These are phyloP conservation scores for Corchorus capsularis DNA, from an alignment of 345 rosid species.

Conservation along the genomic window DNA sequence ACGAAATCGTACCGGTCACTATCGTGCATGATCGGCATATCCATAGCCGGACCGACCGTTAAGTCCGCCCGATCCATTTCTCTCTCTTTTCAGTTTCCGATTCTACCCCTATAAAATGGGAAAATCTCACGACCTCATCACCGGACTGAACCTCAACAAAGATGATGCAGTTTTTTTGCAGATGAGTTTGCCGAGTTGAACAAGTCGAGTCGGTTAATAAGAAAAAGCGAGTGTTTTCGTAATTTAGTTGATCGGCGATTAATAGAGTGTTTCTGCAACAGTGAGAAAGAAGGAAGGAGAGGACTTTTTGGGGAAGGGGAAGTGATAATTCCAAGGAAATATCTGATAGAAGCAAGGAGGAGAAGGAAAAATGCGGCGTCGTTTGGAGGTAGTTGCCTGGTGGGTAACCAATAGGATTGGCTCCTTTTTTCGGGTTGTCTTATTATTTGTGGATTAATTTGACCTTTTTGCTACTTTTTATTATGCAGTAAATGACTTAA, in stretches of 20 bases:
- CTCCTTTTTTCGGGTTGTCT: not conserved
- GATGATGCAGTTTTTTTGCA: not conserved
- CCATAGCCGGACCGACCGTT: slow-evolving; percentile 64
- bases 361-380: slow-evolving; percentile 13
- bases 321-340: slow-evolving; percentile 21
- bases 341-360: slow-evolving; percentile 13
- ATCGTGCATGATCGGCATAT: slow-evolving; percentile 95
- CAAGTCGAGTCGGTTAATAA: not conserved
- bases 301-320: slow-evolving; percentile 17
- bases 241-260: slow-evolving; percentile 18
- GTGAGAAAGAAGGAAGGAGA: not conserved
- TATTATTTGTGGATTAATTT: slow-evolving; percentile 12
- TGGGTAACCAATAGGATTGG: slow-evolving; percentile 7
- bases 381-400: not conserved
- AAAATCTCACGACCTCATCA: slow-evolving; percentile 24
- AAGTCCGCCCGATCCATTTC: slow-evolving; percentile 54
- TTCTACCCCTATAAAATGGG: not conserved
- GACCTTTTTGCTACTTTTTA: not conserved
- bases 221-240: not conserved
- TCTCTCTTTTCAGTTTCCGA: slow-evolving; percentile 10
- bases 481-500: not conserved
- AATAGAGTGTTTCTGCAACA: slow-evolving; percentile 2
- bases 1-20: slow-evolving; percentile 91
- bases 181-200: not conserved
- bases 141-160: not conserved